Evolutionary conservation across 176 grass and related monocot species (phyloP).

Genomic region (Chloris gayana): DNA sequence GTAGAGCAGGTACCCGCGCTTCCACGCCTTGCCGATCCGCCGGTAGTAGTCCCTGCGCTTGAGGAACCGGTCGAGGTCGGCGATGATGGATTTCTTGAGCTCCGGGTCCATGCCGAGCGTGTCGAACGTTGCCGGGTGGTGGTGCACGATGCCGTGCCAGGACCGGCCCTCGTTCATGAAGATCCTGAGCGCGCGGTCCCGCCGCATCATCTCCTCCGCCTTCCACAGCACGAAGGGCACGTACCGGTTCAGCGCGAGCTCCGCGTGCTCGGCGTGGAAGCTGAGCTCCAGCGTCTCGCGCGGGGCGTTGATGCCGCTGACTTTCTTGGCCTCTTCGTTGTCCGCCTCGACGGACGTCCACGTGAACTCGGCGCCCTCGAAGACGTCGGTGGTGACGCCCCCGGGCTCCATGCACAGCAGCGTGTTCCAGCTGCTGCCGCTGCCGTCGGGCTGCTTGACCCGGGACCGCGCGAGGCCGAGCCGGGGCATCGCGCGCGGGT

Average conservation of each 20-base stretch:
- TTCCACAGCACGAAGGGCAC: constrained; percentile 26
- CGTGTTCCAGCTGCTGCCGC: constrained; percentile 14
- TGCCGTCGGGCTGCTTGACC: constrained; percentile 14
- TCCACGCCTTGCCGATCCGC: constrained; percentile 55
- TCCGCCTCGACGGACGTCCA: constrained; percentile 31
- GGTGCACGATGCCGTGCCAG: constrained; percentile 6
- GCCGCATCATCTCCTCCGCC: constrained; percentile 26
- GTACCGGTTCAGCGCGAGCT: constrained; percentile 20
- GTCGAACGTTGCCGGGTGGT: constrained; percentile 40
- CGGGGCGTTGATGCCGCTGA: no score
- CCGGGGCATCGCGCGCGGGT: constrained; percentile 15
- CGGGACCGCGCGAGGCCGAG: constrained; percentile 32
- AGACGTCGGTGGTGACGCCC: constrained; percentile 31
- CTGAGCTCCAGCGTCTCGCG: constrained; percentile 32
- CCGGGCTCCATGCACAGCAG: constrained; percentile 34
- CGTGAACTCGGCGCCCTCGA: constrained; percentile 43
- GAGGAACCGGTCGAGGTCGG: constrained; percentile 41
- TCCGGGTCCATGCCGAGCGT: constrained; percentile 41
- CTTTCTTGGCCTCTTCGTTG: not conserved
- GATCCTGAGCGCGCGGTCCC: constrained; percentile 30
- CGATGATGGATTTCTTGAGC: constrained; percentile 18
- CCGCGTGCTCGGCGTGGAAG: constrained; percentile 41
- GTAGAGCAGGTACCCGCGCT: constrained; percentile 49
- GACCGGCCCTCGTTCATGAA: constrained; percentile 32
- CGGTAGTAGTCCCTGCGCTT: constrained; percentile 38